A percentile compares a stretch with the other conserved stretches of the same genome.
Evolutionary conservation across 2,329 filamentous ascomycete genomes (phyloP).

Genomic region (Aspergillus fumigatiaffinis): DNA sequence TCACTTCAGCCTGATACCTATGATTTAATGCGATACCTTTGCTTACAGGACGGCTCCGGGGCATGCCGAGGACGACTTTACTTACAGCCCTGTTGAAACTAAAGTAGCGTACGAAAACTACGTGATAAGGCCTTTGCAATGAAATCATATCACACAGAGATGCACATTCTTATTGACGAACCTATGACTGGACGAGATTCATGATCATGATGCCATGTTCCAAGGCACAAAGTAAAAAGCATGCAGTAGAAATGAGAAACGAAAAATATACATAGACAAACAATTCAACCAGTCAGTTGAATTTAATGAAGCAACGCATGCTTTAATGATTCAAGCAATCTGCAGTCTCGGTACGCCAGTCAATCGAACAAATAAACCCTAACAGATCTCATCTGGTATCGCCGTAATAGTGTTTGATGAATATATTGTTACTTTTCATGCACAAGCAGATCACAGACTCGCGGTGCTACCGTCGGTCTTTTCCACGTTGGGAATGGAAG

Average conservation of each 20-base stretch:
- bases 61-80: slow-evolving; percentile 34
- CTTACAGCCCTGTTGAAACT: not conserved
- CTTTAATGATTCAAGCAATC: slow-evolving; percentile 13
- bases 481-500: slow-evolving; percentile 58
- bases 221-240: not conserved
- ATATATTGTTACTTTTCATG: not conserved
- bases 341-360: not conserved
- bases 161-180: not conserved
- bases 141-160: not conserved
- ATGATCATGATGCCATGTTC: not conserved
- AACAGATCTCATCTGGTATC: slow-evolving; percentile 8
- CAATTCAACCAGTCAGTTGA: not conserved
- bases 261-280: slow-evolving; percentile 17
- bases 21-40: not conserved
- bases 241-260: not conserved
- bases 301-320: not conserved
- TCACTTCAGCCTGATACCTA: not conserved
- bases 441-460: slow-evolving; percentile 14
- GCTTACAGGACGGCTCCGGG: not conserved
- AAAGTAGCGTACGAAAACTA: slow-evolving; percentile 1
- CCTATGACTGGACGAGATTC: not conserved
- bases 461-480: slow-evolving; percentile 33
- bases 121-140: not conserved
- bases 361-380: slow-evolving; percentile 3
- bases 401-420: slow-evolving; percentile 4